These are phyloP conservation scores for Tetrapyrgos nigripes DNA, from an alignment of 1,284 basidiomycete species.

Conservation along the genomic window DNA sequence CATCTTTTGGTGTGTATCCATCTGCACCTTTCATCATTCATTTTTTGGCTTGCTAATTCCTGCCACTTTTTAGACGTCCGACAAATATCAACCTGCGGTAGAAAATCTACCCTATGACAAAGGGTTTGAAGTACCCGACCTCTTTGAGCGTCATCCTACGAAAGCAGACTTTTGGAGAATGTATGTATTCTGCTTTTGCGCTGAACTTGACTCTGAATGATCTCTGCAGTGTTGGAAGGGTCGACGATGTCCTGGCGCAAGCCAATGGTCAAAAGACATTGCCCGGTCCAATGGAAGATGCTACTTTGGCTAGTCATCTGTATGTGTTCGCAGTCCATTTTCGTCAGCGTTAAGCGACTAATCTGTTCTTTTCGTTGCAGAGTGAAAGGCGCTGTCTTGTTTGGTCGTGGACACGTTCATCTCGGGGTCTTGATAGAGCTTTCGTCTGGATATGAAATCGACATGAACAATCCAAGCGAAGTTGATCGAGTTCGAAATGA, in stretches of 20 bases:
- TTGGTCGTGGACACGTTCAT: conserved; percentile 13
- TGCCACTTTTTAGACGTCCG: conserved; percentile 24
- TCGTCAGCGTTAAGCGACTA: neutral
- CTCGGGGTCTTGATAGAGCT: conserved; percentile 16
- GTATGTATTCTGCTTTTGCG: conserved; percentile 25
- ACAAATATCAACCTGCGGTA: conserved; percentile 31
- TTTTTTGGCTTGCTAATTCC: neutral
- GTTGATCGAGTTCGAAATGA: conserved; percentile 9
- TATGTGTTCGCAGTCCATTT: too few species aligned
- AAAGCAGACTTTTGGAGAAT: conserved; percentile 37
- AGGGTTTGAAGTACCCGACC: conserved; percentile 42
- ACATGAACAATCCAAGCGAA: too few species aligned
- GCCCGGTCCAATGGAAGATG: conserved; percentile 42
- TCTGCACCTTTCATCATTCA: neutral
- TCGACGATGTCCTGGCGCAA: conserved; percentile 47
- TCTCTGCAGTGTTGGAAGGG: conserved; percentile 35
- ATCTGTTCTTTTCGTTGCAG: neutral
- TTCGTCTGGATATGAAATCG: conserved; percentile 2
- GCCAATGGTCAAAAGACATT: conserved; percentile 48
- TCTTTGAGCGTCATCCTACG: conserved; percentile 38
- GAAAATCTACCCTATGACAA: conserved; percentile 36
- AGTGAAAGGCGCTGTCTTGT: conserved; percentile 12
- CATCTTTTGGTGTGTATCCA: conserved; percentile 35
- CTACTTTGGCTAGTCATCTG: conserved; percentile 38
- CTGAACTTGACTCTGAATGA: neutral